Evolutionary conservation across 495 filamentous ascomycete genomes (phyloP).

Genomic region (Lentithecium fluviatile): DNA sequence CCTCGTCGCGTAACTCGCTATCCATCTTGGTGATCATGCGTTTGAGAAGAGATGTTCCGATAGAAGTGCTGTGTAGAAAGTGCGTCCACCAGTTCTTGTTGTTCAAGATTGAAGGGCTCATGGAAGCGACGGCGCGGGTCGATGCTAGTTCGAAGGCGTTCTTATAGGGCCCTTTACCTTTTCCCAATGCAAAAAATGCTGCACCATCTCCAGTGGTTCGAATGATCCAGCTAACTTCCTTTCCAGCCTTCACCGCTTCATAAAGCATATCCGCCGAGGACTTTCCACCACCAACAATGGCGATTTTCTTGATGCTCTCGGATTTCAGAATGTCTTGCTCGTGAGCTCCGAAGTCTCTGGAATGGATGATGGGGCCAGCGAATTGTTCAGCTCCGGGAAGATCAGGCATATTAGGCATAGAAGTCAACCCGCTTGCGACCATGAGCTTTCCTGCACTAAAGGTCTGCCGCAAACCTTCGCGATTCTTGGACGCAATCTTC

Average conservation of each 20-base stretch:
- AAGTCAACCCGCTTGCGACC: conserved; percentile 49
- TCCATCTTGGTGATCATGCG: neutral
- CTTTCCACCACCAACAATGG: conserved; percentile 1
- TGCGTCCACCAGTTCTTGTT: neutral
- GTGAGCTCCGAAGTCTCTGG: conserved; percentile 34
- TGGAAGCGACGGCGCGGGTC: conserved; percentile 1
- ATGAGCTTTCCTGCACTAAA: conserved; percentile 41
- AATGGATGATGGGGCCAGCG: conserved; percentile 44
- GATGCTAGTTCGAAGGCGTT: conserved; percentile 3
- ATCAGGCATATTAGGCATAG: conserved; percentile 44
- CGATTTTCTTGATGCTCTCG: neutral
- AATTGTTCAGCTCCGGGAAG: conserved; percentile 36
- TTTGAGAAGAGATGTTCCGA: neutral
- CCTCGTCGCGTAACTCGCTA: neutral
- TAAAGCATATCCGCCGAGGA: conserved; percentile 8
- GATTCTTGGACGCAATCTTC: no score
- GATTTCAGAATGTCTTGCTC: neutral
- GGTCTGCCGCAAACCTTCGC: neutral
- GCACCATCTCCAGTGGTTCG: neutral
- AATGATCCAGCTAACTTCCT: conserved; percentile 6
- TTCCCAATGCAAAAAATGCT: neutral
- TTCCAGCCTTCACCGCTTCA: neutral
- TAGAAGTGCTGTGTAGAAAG: neutral
- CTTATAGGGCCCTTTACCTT: neutral
- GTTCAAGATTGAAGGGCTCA: neutral